A percentile compares a stretch with the other conserved stretches of the same genome.
These are phyloP conservation scores for Monosporascus ibericus DNA, from an alignment of 2,329 filamentous ascomycete species.

Conservation along the genomic window DNA sequence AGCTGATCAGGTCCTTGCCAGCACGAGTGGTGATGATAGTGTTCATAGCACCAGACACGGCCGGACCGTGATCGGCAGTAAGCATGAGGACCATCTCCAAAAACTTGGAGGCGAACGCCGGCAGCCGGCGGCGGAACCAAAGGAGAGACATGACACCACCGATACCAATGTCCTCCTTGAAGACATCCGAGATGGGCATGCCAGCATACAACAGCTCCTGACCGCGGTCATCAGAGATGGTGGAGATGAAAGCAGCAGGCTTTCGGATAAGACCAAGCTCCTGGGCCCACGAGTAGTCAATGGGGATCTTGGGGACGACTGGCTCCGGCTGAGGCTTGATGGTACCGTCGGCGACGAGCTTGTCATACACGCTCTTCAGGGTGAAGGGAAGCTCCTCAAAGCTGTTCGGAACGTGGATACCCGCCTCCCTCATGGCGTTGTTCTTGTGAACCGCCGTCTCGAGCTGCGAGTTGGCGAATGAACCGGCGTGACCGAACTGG, in stretches of 20 bases:
- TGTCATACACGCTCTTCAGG: constrained; percentile 79
- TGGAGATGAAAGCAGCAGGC: constrained; percentile 98
- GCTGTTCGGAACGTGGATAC: constrained; percentile 89
- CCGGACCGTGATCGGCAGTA: constrained; percentile 97
- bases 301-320: constrained; percentile 94
- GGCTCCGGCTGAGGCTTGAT: constrained; percentile 86
- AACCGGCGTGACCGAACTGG: constrained; percentile 97
- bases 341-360: constrained; percentile 75
- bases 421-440: constrained; percentile 90
- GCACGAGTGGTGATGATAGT: constrained; percentile 99
- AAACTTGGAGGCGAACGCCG: constrained; percentile 96
- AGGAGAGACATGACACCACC: constrained; percentile 99
- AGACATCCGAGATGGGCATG: constrained; percentile 99
- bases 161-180: constrained; percentile 97
- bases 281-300: constrained; percentile 99
- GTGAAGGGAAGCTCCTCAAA: constrained; percentile 87
- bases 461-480: constrained; percentile 98
- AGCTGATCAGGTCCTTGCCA: constrained; percentile 95
- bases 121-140: constrained; percentile 98
- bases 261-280: constrained; percentile 99
- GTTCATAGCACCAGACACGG: constrained; percentile 99
- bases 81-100: constrained; percentile 99
- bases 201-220: constrained; percentile 98
- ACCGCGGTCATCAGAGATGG: constrained; percentile 98
- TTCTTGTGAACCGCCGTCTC: constrained; percentile 97